Conservation (phyloP, 345 rosid species). For the Acer yangbiense region DNA sequence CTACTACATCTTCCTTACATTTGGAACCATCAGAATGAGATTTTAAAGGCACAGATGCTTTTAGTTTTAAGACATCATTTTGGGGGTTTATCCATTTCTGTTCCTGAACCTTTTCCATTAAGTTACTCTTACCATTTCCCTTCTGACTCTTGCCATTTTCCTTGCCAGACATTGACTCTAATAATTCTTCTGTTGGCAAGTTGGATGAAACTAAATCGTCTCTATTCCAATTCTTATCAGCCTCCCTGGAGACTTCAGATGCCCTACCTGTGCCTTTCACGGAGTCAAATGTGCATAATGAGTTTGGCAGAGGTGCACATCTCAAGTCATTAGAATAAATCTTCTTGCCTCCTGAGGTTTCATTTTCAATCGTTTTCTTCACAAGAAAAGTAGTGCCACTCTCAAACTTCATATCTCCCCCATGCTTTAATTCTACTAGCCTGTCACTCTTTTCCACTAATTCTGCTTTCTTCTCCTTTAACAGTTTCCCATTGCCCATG, state of each 20-base stretch:
- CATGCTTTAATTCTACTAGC: constrained; percentile 21
- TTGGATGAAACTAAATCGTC: constrained; percentile 21
- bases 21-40: constrained; percentile 14
- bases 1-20: constrained; percentile 21
- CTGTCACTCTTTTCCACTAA: constrained; percentile 32
- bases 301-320: constrained; percentile 17
- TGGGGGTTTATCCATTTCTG: not conserved
- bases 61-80: constrained; percentile 6
- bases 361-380: constrained; percentile 27
- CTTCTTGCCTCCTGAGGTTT: constrained; percentile 25
- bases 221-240: constrained; percentile 24
- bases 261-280: constrained; percentile 22
- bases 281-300: constrained; percentile 20
- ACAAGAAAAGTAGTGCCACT: not conserved
- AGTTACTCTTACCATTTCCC: constrained; percentile 25
- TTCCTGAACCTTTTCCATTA: constrained; percentile 27
- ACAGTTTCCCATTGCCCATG: constrained; percentile 29
- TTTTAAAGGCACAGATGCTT: constrained; percentile 25
- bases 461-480: constrained; percentile 38
- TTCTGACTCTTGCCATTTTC: constrained; percentile 30
- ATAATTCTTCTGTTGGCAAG: constrained; percentile 28
- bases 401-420: constrained; percentile 11
- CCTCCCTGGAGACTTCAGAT: constrained; percentile 27
- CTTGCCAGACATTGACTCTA: constrained; percentile 31
- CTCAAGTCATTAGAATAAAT: constrained; percentile 19